Percentiles rank a stretch among this genome's conserved stretches.
Conservation (phyloP, 495 filamentous ascomycete genomes). For the Geoglossum glabrum region DNA sequence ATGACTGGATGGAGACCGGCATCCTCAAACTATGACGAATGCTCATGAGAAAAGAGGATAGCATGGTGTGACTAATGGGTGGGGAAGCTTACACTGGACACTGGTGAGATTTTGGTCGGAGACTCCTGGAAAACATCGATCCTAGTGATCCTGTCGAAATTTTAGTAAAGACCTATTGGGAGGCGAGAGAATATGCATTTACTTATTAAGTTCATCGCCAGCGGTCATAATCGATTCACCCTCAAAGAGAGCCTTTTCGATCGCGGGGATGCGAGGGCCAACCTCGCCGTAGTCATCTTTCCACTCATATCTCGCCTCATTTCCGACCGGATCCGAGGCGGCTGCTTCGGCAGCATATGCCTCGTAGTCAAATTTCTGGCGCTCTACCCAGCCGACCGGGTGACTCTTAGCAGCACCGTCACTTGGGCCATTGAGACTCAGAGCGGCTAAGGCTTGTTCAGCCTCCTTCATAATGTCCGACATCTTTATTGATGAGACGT, state of each 20-base stretch:
- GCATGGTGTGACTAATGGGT: background rate
- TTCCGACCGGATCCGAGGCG: constrained; percentile 29
- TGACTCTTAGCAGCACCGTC: background rate
- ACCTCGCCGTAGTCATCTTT: constrained; percentile 70
- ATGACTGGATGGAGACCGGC: constrained; percentile 76
- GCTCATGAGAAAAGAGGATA: constrained; percentile 4
- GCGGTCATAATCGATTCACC: constrained; percentile 20
- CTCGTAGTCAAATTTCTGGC: constrained; percentile 1
- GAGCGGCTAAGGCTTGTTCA: background rate
- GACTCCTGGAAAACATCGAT: constrained; percentile 43
- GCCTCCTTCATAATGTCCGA: background rate
- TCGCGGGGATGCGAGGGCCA: constrained; percentile 40
- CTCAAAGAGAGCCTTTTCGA: constrained; percentile 59
- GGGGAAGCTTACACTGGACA: constrained; percentile 22
- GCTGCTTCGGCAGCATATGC: constrained; percentile 7
- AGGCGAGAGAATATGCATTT: background rate
- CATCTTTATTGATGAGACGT: background rate
- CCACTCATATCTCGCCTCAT: constrained; percentile 60
- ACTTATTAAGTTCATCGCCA: constrained; percentile 28
- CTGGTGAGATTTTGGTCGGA: constrained; percentile 27
- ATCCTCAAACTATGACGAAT: constrained; percentile 36
- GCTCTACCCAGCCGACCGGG: constrained; percentile 1
- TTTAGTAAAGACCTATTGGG: background rate
- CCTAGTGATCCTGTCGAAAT: constrained; percentile 25
- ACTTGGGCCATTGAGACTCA: background rate